Conservation (phyloP, 208 protist genomes). For the Borovskyia barvae region DNA sequence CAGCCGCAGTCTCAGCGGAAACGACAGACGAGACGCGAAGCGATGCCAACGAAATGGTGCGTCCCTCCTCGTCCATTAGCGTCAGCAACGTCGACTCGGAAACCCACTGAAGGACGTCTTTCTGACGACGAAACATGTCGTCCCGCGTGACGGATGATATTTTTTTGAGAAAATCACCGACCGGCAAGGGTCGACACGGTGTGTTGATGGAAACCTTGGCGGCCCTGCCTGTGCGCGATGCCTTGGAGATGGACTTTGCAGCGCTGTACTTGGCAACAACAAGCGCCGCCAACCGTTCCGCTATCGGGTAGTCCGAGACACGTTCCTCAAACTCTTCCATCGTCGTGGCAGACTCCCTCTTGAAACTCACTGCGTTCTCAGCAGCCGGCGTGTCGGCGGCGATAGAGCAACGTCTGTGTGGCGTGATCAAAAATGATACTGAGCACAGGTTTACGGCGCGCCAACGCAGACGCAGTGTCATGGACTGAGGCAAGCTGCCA, state of each 20-base stretch:
- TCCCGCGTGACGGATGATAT: slow-evolving; percentile 48
- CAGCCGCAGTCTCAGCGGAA: not conserved
- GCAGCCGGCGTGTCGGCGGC: not conserved
- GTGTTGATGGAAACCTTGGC: not conserved
- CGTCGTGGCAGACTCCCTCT: not conserved
- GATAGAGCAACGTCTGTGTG: too few relatives aligned
- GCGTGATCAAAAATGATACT: too few relatives aligned
- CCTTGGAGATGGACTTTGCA: not conserved
- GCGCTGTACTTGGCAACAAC: slow-evolving; percentile 31
- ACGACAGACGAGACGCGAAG: not conserved
- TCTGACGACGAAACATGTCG: slow-evolving; percentile 32
- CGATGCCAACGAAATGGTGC: not conserved
- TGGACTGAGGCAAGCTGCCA: too few relatives aligned
- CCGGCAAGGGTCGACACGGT: slow-evolving; percentile 17
- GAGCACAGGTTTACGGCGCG: too few relatives aligned
- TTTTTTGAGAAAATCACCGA: slow-evolving; percentile 54
- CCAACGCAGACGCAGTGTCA: too few relatives aligned
- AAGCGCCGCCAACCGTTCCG: slow-evolving; percentile 49
- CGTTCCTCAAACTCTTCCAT: slow-evolving; percentile 6
- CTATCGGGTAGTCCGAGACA: slow-evolving; percentile 31
- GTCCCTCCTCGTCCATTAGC: slow-evolving; percentile 23
- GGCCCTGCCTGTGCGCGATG: not conserved
- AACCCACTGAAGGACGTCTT: slow-evolving; percentile 37
- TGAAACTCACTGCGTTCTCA: not conserved
- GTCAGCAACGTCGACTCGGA: slow-evolving; percentile 26